Evolutionary conservation across 805 yeast species (phyloP).

Genomic region (Hanseniaspora vineae): DNA sequence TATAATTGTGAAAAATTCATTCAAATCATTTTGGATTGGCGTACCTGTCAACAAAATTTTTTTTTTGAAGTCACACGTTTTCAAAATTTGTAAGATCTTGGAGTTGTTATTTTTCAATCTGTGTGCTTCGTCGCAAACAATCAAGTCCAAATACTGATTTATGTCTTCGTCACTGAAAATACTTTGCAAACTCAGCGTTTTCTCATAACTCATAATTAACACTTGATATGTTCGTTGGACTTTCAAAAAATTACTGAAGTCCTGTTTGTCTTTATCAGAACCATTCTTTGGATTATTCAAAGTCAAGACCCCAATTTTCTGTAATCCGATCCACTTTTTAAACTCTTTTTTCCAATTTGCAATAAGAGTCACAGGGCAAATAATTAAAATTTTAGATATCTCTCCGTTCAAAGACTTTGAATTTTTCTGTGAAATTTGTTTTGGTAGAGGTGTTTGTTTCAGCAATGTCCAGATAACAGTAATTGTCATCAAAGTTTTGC

Average conservation of each 20-base stretch:
- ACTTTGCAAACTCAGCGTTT: slow-evolving; percentile 32
- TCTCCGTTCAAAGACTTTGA: slow-evolving; percentile 19
- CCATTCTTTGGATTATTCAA: slow-evolving; percentile 28
- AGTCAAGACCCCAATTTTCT: slow-evolving; percentile 53
- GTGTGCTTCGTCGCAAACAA: slow-evolving; percentile 95
- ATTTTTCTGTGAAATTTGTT: slow-evolving; percentile 25
- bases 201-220: slow-evolving; percentile 79
- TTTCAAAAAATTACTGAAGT: slow-evolving; percentile 46
- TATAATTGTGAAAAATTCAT: slow-evolving; percentile 67
- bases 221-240: slow-evolving; percentile 66
- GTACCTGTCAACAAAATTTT: slow-evolving; percentile 74
- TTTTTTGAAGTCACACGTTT: slow-evolving; percentile 37
- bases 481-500: slow-evolving; percentile 80
- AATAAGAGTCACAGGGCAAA: slow-evolving; percentile 84
- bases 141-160: slow-evolving; percentile 49
- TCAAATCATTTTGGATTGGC: slow-evolving; percentile 85
- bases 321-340: slow-evolving; percentile 69
- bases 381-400: slow-evolving; percentile 53
- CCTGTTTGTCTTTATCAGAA: slow-evolving; percentile 40
- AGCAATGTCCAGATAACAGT: slow-evolving; percentile 72
- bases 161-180: slow-evolving; percentile 14
- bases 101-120: slow-evolving; percentile 64
- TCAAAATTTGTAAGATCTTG: slow-evolving; percentile 55
- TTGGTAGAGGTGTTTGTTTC: slow-evolving; percentile 43
- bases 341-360: slow-evolving; percentile 84